These are phyloP conservation scores for Plenodomus lindquistii DNA, from an alignment of 2,329 filamentous ascomycete species.

Conservation along the genomic window DNA sequence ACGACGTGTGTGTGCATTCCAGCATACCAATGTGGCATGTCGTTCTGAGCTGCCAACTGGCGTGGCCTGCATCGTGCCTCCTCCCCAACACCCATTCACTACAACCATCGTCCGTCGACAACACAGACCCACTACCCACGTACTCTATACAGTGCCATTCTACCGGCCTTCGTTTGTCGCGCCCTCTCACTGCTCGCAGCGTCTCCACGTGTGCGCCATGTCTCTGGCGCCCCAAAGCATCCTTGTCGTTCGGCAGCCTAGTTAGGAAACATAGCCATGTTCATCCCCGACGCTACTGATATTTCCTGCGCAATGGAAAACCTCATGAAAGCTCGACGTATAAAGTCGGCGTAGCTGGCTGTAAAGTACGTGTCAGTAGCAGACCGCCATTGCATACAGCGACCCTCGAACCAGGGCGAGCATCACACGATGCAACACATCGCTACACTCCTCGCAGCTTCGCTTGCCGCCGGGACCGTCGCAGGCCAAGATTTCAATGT, in stretches of 20 bases:
- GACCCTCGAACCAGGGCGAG: too few species aligned
- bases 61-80: too few species aligned
- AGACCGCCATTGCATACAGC: too few species aligned
- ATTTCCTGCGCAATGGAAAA: background rate
- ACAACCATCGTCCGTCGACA: too few species aligned
- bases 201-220: constrained; percentile 19
- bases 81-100: too few species aligned
- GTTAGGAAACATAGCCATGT: constrained; percentile 26
- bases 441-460: constrained; percentile 19
- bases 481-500: constrained; percentile 35
- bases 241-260: constrained; percentile 16
- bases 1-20: too few species aligned
- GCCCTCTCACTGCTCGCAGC: constrained; percentile 10
- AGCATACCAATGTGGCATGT: too few species aligned
- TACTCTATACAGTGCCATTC: background rate
- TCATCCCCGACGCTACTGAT: constrained; percentile 24
- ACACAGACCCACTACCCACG: too few species aligned
- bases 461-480: constrained; percentile 11
- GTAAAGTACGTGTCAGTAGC: too few species aligned
- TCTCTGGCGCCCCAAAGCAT: constrained; percentile 1
- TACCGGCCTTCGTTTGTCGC: background rate
- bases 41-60: too few species aligned
- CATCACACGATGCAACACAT: background rate
- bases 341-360: background rate
- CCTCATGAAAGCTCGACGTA: background rate